Conservation (phyloP, 2,329 filamentous ascomycete genomes). For the Massarina eburnea region DNA sequence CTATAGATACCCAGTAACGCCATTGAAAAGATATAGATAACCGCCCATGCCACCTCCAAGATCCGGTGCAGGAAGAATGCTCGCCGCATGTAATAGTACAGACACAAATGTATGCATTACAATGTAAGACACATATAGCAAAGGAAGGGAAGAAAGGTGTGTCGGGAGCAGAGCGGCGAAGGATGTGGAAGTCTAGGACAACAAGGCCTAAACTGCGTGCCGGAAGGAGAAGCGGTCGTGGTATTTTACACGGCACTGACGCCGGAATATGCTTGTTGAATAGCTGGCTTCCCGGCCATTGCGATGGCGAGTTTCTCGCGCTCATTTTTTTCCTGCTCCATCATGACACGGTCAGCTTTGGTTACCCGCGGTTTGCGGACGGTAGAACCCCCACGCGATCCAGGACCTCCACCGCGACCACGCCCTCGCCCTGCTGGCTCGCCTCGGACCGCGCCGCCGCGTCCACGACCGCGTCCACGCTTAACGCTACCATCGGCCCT, state of each 20-base stretch:
- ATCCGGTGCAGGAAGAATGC: background rate
- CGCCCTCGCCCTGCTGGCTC: constrained; percentile 45
- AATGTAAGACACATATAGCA: background rate
- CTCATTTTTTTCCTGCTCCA: constrained; percentile 79
- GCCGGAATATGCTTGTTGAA: constrained; percentile 12
- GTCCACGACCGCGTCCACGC: constrained; percentile 61
- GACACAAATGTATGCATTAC: constrained; percentile 7
- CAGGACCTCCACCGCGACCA: constrained; percentile 59
- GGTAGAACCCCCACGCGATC: constrained; percentile 73
- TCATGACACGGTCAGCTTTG: constrained; percentile 79
- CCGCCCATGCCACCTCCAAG: constrained; percentile 7
- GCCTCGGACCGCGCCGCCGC: constrained; percentile 51
- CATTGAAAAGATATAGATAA: constrained; percentile 3
- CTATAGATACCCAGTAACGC: background rate
- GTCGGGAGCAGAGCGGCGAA: background rate
- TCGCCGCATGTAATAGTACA: constrained; percentile 3
- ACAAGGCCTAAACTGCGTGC: constrained; percentile 2
- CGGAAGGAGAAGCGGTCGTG: background rate
- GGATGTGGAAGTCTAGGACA: too few species aligned
- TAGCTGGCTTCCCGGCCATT: constrained; percentile 23
- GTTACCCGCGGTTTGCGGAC: constrained; percentile 82
- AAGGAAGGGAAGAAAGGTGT: background rate
- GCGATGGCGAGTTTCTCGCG: constrained; percentile 58
- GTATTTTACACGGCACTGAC: constrained; percentile 11
- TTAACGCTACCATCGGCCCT: constrained; percentile 75